These are phyloP conservation scores for Pythium rishiriense DNA, from an alignment of 352 stramenopile genomes.

Conservation along the genomic window DNA sequence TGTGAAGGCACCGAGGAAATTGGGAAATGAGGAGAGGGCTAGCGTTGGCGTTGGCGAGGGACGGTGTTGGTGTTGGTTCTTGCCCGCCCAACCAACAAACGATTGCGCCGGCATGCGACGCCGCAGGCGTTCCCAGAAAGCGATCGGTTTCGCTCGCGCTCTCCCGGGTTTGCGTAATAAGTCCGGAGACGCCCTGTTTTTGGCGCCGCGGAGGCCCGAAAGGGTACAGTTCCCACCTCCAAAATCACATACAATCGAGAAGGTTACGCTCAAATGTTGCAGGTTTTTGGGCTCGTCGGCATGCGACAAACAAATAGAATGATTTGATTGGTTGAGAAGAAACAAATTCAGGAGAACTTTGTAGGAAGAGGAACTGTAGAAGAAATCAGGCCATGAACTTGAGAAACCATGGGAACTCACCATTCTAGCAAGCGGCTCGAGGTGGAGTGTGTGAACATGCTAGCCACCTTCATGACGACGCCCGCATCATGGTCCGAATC, in stretches of 20 bases:
- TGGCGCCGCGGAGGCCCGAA: background rate
- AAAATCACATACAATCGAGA: constrained; percentile 10
- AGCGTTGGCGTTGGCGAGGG: background rate
- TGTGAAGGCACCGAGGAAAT: constrained; percentile 25
- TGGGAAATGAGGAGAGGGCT: constrained; percentile 32
- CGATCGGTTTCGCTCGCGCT: constrained; percentile 15
- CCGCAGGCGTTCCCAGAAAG: constrained; percentile 13
- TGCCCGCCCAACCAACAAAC: background rate
- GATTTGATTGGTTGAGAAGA: background rate
- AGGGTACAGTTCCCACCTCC: constrained; percentile 1
- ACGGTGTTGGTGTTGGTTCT: background rate
- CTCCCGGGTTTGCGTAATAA: constrained; percentile 20
- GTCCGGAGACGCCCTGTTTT: constrained; percentile 11
- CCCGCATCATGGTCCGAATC: too few relatives aligned
- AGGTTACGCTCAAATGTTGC: constrained; percentile 3
- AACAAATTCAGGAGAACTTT: background rate
- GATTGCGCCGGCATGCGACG: constrained; percentile 13
- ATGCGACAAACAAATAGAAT: constrained; percentile 1
- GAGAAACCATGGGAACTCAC: too few relatives aligned
- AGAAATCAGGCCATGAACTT: too few relatives aligned
- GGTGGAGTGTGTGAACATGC: background rate
- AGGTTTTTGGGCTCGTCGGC: background rate
- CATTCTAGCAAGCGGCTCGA: too few relatives aligned
- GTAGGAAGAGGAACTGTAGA: background rate
- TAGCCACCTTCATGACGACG: too few relatives aligned